Evolutionary conservation across 2,329 filamentous ascomycete species (phyloP).

Genomic region (Sporothrix sp.): DNA sequence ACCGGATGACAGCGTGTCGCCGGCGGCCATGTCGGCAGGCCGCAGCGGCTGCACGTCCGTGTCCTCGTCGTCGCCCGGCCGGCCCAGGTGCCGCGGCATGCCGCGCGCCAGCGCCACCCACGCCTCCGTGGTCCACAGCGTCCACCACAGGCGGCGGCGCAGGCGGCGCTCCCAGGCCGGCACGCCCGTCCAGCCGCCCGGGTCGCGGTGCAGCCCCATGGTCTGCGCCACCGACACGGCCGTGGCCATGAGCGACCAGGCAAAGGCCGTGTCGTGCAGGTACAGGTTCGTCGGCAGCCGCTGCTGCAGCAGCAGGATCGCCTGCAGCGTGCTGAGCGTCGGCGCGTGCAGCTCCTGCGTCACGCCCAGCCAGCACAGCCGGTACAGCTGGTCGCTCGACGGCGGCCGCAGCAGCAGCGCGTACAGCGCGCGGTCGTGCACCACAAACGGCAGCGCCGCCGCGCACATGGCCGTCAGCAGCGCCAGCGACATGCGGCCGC

Average conservation of each 20-base stretch:
- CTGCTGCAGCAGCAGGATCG: slow-evolving; percentile 26
- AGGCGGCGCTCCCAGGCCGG: slow-evolving; percentile 25
- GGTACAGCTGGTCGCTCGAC: slow-evolving; percentile 22
- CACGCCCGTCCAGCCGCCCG: slow-evolving; percentile 23
- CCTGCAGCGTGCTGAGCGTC: slow-evolving; percentile 25
- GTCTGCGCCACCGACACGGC: slow-evolving; percentile 26
- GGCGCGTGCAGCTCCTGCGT: slow-evolving; percentile 27
- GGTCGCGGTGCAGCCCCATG: slow-evolving; percentile 25
- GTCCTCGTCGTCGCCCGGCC: background rate
- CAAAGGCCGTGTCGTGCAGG: slow-evolving; percentile 26
- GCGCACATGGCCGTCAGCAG: slow-evolving; percentile 34
- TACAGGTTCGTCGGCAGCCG: slow-evolving; percentile 25
- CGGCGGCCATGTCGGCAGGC: slow-evolving; percentile 18
- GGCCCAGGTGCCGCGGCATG: slow-evolving; percentile 24
- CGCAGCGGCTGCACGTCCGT: slow-evolving; percentile 22
- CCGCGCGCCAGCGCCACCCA: slow-evolving; percentile 26
- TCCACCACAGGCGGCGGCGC: slow-evolving; percentile 26
- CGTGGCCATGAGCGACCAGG: slow-evolving; percentile 25
- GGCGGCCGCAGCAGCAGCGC: slow-evolving; percentile 25
- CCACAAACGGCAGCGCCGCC: slow-evolving; percentile 33
- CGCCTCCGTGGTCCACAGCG: slow-evolving; percentile 26
- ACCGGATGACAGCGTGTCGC: slow-evolving; percentile 15
- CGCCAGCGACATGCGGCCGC: slow-evolving; percentile 26
- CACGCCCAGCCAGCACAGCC: slow-evolving; percentile 24
- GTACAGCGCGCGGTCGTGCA: slow-evolving; percentile 31